Percentiles rank a stretch among this genome's conserved stretches.
Evolutionary conservation across 2,329 filamentous ascomycete genomes (phyloP).

Genomic region (Penicillium sp.): DNA sequence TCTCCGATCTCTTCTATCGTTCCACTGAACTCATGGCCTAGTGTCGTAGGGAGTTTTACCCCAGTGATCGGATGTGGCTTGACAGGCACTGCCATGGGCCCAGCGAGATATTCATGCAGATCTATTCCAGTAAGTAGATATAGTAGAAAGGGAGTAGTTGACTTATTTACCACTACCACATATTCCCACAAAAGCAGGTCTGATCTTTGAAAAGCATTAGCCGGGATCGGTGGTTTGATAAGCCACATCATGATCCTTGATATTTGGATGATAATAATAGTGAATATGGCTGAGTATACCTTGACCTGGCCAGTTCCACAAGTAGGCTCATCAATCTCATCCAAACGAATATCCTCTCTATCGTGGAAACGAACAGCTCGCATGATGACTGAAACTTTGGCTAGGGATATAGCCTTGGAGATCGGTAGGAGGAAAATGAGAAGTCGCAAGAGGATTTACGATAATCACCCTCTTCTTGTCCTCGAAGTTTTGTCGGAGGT

Average conservation of each 20-base stretch:
- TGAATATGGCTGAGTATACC: slow-evolving; percentile 21
- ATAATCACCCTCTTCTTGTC: neutral
- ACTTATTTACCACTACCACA: slow-evolving; percentile 34
- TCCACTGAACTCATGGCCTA: slow-evolving; percentile 70
- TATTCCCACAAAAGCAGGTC: slow-evolving; percentile 41
- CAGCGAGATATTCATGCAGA: slow-evolving; percentile 58
- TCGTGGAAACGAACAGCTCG: slow-evolving; percentile 44
- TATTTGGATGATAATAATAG: slow-evolving; percentile 1
- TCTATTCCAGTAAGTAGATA: slow-evolving; percentile 34
- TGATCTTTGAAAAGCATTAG: slow-evolving; percentile 18
- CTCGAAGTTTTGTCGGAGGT: neutral
- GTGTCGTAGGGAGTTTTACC: slow-evolving; percentile 61
- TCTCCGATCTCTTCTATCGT: slow-evolving; percentile 62
- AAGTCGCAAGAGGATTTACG: neutral
- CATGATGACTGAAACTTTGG: slow-evolving; percentile 24
- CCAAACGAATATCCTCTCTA: slow-evolving; percentile 39
- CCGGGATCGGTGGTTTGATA: neutral
- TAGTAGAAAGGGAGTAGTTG: neutral
- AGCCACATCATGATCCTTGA: neutral
- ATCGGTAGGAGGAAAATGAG: neutral
- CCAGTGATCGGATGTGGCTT: slow-evolving; percentile 62
- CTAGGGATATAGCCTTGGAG: neutral
- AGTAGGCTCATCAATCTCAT: slow-evolving; percentile 38
- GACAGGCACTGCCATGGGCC: slow-evolving; percentile 53
- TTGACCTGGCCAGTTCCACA: slow-evolving; percentile 58